These are phyloP conservation scores for Sphaerostilbella broomeana DNA, from an alignment of 2,329 filamentous ascomycete genomes.

Conservation along the genomic window DNA sequence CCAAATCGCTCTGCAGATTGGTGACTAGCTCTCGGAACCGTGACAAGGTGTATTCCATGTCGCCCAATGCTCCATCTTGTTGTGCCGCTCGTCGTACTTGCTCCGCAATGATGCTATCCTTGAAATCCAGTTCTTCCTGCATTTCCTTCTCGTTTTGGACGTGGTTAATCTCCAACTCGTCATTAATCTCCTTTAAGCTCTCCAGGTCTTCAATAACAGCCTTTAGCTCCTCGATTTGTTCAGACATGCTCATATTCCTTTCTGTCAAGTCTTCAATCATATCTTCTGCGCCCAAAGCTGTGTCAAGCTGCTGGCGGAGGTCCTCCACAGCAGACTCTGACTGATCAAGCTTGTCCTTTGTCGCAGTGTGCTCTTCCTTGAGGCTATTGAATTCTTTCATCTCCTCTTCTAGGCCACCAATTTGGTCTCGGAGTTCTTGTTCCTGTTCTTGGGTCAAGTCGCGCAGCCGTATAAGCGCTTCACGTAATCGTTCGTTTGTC, in stretches of 20 bases:
- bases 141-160: slow-evolving; percentile 90
- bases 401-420: slow-evolving; percentile 67
- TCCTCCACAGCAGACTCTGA: slow-evolving; percentile 75
- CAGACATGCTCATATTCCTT: slow-evolving; percentile 75
- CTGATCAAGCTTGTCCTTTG: slow-evolving; percentile 66
- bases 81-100: slow-evolving; percentile 65
- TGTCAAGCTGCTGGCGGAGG: slow-evolving; percentile 84
- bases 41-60: slow-evolving; percentile 83
- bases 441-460: slow-evolving; percentile 86
- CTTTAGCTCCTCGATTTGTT: slow-evolving; percentile 77
- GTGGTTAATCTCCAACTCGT: slow-evolving; percentile 90
- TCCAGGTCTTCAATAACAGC: slow-evolving; percentile 81
- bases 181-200: slow-evolving; percentile 82
- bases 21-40: slow-evolving; percentile 86
- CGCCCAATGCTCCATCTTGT: slow-evolving; percentile 74
- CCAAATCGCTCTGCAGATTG: slow-evolving; percentile 76
- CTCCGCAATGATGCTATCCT: slow-evolving; percentile 77
- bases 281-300: slow-evolving; percentile 79
- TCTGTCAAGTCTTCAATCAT: slow-evolving; percentile 91
- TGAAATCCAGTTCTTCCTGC: slow-evolving; percentile 87
- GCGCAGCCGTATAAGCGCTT: slow-evolving; percentile 75
- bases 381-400: slow-evolving; percentile 59
- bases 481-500: slow-evolving; percentile 78
- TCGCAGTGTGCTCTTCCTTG: slow-evolving; percentile 62
- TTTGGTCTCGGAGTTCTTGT: slow-evolving; percentile 67